Base-by-base conservation (phyloP, 495 filamentous ascomycete genomes). In the Neurospora sp. region DNA sequence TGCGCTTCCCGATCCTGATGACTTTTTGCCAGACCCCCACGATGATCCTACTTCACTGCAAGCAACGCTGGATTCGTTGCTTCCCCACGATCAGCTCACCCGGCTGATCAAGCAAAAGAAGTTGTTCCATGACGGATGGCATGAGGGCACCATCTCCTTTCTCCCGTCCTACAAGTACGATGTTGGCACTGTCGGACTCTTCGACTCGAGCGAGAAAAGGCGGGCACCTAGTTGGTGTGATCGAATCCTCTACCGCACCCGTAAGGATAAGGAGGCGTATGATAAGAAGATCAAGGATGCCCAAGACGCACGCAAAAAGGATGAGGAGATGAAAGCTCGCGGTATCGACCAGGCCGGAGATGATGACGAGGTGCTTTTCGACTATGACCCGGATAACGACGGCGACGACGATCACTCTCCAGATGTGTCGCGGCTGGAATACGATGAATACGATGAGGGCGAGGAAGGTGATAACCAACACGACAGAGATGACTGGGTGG, bases 101-200 rank as follows among this genome's bases (percentile, higher is more conserved):
- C 86, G 89, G 49, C 89, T 95, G 75, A 93, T 95, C 74, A 88
- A 84, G 73, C 85, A 89, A 39, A 87, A 89, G 10, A 95, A 92
- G 79, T 89, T 91, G 7, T 97, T 98, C 74, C 89, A 96, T 73
- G 91, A 96, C 74, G 95, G 94, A 8, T 99, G 95, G 93, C 86
- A 87, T 38, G 96, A 99, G 83, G 96, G 96, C 0, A 85, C 88
- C 9, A 96, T 99, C 49, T 86, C 86, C 8, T 99, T 98, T 78
- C 79, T 98, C 39, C 96, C 96, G 14, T 96, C 95, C 0, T 99
- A 96, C 79, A 96, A 96, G 81, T 99, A 98, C 76, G 96, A 99
- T 78, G 87, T 96, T 44, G 96, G 96, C n/a, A 97, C 92, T 44
- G 90, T 98, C 72, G 93, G 93, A 5, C 87, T 92, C 73, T 98